A percentile compares a stretch with the other conserved stretches of the same genome.
These are phyloP conservation scores for Senna tora DNA, from an alignment of 306 rosid species.

Conservation along the genomic window DNA sequence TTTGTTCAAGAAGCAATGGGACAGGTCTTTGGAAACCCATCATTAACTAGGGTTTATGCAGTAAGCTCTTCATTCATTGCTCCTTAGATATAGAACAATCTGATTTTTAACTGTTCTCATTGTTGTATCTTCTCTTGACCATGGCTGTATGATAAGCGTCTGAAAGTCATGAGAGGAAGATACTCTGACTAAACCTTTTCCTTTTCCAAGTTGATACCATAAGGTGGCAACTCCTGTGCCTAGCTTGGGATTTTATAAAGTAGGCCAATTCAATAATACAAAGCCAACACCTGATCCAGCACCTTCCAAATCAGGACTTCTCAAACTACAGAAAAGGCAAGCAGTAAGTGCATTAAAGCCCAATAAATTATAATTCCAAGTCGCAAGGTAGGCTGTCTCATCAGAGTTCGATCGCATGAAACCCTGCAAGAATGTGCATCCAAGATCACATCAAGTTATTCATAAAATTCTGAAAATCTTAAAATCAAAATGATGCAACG, in stretches of 20 bases:
- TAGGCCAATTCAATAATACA: constrained; percentile 25
- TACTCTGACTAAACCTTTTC: constrained; percentile 34
- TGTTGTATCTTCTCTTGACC: constrained; percentile 33
- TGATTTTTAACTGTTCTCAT: constrained; percentile 32
- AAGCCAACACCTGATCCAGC: constrained; percentile 26
- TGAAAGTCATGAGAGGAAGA: constrained; percentile 16
- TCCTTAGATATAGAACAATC: constrained; percentile 44
- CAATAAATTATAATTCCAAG: constrained; percentile 89
- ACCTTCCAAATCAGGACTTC: constrained; percentile 46
- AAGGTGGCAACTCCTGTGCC: constrained; percentile 16
- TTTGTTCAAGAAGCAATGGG: neutral
- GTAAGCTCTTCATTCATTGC: constrained; percentile 36
- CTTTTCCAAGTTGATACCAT: constrained; percentile 13
- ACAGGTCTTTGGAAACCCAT: neutral
- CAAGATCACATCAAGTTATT: constrained; percentile 18
- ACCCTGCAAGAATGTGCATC: constrained; percentile 63
- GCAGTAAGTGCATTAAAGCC: constrained; percentile 83
- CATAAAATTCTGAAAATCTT: constrained; percentile 16
- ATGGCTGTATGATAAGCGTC: constrained; percentile 1
- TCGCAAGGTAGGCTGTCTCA: constrained; percentile 86
- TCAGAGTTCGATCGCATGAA: constrained; percentile 91
- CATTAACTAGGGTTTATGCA: constrained; percentile 22
- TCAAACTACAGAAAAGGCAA: constrained; percentile 81
- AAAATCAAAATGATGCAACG: constrained; percentile 8
- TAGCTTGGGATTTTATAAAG: constrained; percentile 9